phyloP scores from a whole-genome alignment of 2,329 filamentous ascomycete genomes.

The Ceratocystis huliohia region DNA sequence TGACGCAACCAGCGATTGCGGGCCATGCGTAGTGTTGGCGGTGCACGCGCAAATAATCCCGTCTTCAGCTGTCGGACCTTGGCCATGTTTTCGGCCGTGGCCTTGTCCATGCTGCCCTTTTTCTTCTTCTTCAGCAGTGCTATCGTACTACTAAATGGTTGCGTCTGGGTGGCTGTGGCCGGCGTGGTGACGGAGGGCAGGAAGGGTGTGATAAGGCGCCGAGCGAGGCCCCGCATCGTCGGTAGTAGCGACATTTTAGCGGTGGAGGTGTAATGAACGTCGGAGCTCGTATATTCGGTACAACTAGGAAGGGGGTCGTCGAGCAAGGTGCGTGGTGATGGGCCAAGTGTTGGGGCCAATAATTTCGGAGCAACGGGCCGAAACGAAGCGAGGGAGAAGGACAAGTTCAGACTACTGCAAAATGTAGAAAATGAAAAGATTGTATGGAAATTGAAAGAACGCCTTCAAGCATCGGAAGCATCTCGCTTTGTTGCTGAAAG shows the following conservation, averaged over 20 bases:
- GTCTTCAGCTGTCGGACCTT: constrained; percentile 34
- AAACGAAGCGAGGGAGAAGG: neutral
- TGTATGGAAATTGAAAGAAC: neutral
- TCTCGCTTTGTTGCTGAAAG: neutral
- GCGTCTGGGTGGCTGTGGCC: neutral
- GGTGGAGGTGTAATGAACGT: neutral
- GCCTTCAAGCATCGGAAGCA: neutral
- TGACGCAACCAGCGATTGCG: constrained; percentile 80
- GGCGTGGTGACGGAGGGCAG: constrained; percentile 2
- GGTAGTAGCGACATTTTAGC: constrained; percentile 17
- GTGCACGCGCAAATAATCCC: constrained; percentile 40
- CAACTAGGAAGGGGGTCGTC: neutral
- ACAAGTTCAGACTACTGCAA: too few relatives aligned
- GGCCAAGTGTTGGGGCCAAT: neutral
- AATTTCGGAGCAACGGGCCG: neutral
- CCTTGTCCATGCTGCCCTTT: constrained; percentile 25
- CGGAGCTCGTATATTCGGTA: neutral
- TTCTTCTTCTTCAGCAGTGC: constrained; percentile 25
- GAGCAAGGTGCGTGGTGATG: neutral
- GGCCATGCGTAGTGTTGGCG: constrained; percentile 69
- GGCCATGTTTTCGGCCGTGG: constrained; percentile 23
- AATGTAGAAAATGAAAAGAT: neutral
- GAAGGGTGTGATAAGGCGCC: constrained; percentile 14
- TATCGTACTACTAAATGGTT: constrained; percentile 26
- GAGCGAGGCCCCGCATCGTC: constrained; percentile 15